Percentiles rank a stretch among this genome's conserved stretches.
Conservation (phyloP, 106 monocot species). For the Alisma plantagoaquatica region DNA sequence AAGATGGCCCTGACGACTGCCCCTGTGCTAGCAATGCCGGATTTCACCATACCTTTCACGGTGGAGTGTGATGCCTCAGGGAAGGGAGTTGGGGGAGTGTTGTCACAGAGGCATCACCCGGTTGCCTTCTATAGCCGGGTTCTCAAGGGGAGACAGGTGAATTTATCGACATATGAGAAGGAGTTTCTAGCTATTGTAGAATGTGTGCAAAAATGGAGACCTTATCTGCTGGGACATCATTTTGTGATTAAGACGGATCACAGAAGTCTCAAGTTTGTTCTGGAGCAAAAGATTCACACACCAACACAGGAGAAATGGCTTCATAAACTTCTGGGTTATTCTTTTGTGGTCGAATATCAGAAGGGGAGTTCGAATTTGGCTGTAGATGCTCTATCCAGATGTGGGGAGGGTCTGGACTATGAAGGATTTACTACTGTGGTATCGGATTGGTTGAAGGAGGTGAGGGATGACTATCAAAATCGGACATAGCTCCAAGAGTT, state of each 20-base stretch:
- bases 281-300: slow-evolving; percentile 4
- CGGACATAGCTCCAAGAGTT: too few relatives aligned
- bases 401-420: not conserved
- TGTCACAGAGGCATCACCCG: not conserved
- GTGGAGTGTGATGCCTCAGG: not conserved
- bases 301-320: slow-evolving; percentile 11
- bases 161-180: not conserved
- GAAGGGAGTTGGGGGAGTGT: not conserved
- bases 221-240: not conserved
- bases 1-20: not conserved
- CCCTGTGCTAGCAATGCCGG: not conserved
- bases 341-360: not conserved
- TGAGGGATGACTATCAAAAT: too few relatives aligned
- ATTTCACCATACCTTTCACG: not conserved
- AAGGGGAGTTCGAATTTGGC: not conserved
- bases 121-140: not conserved
- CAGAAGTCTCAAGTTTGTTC: not conserved
- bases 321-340: not conserved
- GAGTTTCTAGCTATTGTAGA: slow-evolving; percentile 2
- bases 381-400: not conserved
- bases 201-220: slow-evolving; percentile 1
- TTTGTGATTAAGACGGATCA: slow-evolving; percentile 11
- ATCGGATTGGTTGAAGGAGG: too few relatives aligned
- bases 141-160: not conserved
- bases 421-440: too few relatives aligned